phyloP scores from a whole-genome alignment of 1,284 basidiomycete species.

The Neonothopanus nambi region DNA sequence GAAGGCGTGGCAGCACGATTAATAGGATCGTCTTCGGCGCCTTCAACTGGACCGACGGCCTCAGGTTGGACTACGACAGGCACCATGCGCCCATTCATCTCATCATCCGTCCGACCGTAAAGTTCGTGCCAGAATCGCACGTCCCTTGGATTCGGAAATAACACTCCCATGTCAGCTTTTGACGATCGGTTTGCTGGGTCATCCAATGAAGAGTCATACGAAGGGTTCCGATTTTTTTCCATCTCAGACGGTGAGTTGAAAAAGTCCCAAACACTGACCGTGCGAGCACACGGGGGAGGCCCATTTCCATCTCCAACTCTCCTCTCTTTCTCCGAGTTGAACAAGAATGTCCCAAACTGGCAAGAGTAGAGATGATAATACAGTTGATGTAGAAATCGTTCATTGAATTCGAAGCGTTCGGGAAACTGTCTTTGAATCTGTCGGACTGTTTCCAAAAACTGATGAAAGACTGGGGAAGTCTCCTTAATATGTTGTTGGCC shows the following conservation, averaged over 20 bases:
- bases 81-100: slow-evolving; percentile 82
- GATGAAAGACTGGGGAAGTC: slow-evolving; percentile 96
- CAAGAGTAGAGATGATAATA: slow-evolving; percentile 92
- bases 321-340: slow-evolving; percentile 86
- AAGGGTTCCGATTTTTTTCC: slow-evolving; percentile 66
- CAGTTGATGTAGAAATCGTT: slow-evolving; percentile 79
- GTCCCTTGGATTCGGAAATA: slow-evolving; percentile 84
- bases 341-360: slow-evolving; percentile 94
- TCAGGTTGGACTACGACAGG: slow-evolving; percentile 50
- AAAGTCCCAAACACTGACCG: slow-evolving; percentile 85
- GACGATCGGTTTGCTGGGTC: slow-evolving; percentile 61
- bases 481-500: slow-evolving; percentile 89
- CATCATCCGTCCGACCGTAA: slow-evolving; percentile 86
- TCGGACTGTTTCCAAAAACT: slow-evolving; percentile 93
- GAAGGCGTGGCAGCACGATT: slow-evolving; percentile 30
- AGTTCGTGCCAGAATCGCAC: slow-evolving; percentile 89
- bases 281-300: slow-evolving; percentile 63
- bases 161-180: slow-evolving; percentile 82
- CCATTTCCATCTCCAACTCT: slow-evolving; percentile 56
- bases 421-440: slow-evolving; percentile 94
- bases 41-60: slow-evolving; percentile 50
- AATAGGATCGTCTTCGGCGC: slow-evolving; percentile 59
- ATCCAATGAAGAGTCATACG: slow-evolving; percentile 78
- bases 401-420: slow-evolving; percentile 94
- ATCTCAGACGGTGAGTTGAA: slow-evolving; percentile 65